phyloP scores from a whole-genome alignment of 1,139 yeast species.

The Pichia cactophila region DNA sequence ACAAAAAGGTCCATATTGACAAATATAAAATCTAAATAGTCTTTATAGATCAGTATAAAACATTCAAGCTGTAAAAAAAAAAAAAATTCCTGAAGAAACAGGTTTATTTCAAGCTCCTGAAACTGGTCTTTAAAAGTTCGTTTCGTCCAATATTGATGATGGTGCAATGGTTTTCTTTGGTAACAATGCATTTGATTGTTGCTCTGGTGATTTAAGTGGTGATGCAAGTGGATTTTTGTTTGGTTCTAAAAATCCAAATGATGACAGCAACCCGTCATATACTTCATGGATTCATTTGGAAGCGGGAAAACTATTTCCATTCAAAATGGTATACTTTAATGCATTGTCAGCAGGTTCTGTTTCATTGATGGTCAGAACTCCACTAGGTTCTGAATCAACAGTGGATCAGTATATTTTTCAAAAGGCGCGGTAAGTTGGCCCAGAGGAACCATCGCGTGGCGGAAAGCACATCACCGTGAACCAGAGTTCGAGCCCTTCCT shows the following conservation, averaged over 20 bases:
- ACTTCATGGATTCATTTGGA: background rate
- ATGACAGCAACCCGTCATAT: background rate
- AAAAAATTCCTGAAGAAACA: background rate
- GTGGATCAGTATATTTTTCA: background rate
- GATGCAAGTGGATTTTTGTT: background rate
- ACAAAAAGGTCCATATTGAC: too few species aligned
- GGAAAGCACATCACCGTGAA: too few species aligned
- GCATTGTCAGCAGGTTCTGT: background rate
- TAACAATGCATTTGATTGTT: background rate
- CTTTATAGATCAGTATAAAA: too few species aligned
- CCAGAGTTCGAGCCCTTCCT: too few species aligned
- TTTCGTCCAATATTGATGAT: background rate
- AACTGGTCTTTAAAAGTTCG: background rate
- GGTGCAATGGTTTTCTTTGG: background rate
- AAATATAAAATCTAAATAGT: too few species aligned
- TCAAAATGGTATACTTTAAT: too few species aligned
- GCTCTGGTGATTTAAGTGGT: background rate
- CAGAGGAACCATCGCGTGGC: too few species aligned
- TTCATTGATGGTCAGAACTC: background rate
- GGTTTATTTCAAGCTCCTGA: background rate
- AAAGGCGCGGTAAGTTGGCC: too few species aligned
- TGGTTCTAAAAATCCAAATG: background rate
- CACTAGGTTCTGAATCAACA: background rate
- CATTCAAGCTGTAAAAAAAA: too few species aligned
- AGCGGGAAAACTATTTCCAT: background rate